These are phyloP conservation scores for Hypoxylon sp. DNA, from an alignment of 2,329 filamentous ascomycete species.

Conservation along the genomic window DNA sequence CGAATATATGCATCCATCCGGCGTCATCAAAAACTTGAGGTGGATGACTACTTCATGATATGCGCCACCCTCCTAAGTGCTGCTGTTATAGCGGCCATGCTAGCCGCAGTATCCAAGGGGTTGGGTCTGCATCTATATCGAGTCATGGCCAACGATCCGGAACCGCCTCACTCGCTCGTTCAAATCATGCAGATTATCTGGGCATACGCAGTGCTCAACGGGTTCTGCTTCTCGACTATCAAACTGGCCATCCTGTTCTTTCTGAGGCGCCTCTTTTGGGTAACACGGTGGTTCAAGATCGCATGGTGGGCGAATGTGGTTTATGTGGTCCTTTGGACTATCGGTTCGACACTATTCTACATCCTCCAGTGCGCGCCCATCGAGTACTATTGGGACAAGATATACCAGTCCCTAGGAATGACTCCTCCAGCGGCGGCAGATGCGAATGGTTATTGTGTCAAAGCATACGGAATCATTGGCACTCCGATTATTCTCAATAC, in stretches of 20 bases:
- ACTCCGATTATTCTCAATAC: conserved; percentile 10
- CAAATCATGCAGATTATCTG: conserved; percentile 11
- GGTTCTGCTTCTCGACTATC: conserved; percentile 11
- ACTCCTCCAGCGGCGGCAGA: background rate
- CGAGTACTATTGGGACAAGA: conserved; percentile 10
- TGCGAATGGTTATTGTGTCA: background rate
- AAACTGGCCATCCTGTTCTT: conserved; percentile 9
- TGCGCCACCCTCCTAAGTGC: conserved; percentile 8
- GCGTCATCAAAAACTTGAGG: conserved; percentile 1
- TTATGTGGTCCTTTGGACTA: conserved; percentile 4
- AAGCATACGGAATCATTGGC: conserved; percentile 1
- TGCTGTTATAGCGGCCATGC: conserved; percentile 4
- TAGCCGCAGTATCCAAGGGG: conserved; percentile 5
- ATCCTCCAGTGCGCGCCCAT: conserved; percentile 8
- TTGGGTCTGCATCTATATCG: conserved; percentile 6
- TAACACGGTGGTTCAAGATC: conserved; percentile 6
- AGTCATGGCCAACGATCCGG: conserved; percentile 6
- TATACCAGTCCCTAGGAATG: conserved; percentile 1
- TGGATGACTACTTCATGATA: conserved; percentile 10
- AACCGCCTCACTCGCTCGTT: conserved; percentile 1
- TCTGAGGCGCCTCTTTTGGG: conserved; percentile 6
- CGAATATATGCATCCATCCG: conserved; percentile 2
- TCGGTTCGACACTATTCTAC: conserved; percentile 11
- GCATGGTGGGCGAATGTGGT: conserved; percentile 5
- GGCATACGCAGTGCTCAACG: conserved; percentile 7